Evolutionary conservation across 169 alveolate genomes (phyloP), one percentile per base, ranked within the genome.

Genomic region (Cryptosporidium viatorum): DNA sequence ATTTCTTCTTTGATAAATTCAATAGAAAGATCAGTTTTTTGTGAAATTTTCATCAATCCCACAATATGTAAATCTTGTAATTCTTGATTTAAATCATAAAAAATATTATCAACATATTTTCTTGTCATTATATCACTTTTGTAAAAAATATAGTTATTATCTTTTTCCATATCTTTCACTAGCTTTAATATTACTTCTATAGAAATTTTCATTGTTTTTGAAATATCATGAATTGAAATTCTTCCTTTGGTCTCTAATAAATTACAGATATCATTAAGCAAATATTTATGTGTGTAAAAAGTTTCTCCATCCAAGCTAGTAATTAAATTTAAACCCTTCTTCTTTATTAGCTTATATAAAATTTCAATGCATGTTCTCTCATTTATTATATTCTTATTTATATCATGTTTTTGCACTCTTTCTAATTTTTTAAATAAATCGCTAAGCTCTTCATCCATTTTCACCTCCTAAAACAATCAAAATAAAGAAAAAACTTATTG

Each of bases 291-390:
- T 18, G 85, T 71, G 52, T 48, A 71, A 48, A 71, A 71, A 23
- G 51, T 37, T 29, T 52, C 69, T 10, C 85, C 85, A 71, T 71
- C 85, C 7, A 33, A n/a, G 18, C 69, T 50, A 12, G 43, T 71
- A 10, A 71, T 51, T 45, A 71, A 35, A 23, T 71, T 52, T 8
- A 71, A 9, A 8, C 51, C 48, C 21, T 52, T 52, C 26, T 71
- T 71, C 50, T 71, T 71, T 23, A 71, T 26, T 26, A 71, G 33
- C 69, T 71, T 71, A 23, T 52, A 55, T 16, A 71, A 35, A 26
- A 71, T 71, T 14, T 71, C 85, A 45, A 71, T 52, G 21, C 85
- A 71, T 23, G 69, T 52, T 29, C 69, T 71, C 43, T 71, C 85
- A 35, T 51, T 71, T 29, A 65, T 16, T 18, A 51, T n/a, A 14